phyloP scores from a whole-genome alignment of 2,329 filamentous ascomycete species.

The Scorias spongiosa region DNA sequence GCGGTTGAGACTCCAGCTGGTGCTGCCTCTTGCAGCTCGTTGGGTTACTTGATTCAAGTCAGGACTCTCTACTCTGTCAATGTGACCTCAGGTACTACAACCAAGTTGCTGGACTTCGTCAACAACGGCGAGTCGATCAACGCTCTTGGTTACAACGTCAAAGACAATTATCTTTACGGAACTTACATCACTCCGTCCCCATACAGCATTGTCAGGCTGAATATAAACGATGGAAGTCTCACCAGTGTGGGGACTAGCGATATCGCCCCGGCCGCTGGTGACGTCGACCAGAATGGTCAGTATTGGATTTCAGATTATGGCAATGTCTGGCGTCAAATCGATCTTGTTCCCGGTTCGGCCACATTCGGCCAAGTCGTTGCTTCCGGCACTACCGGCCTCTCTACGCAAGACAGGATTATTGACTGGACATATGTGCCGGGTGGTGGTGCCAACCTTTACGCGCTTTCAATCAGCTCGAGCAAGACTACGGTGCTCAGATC shows the following conservation, averaged over 20 bases:
- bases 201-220: neutral
- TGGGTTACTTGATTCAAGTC: neutral
- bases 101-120: neutral
- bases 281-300: slow-evolving; percentile 1
- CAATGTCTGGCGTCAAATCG: neutral
- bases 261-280: neutral
- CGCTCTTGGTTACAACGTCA: slow-evolving; percentile 2
- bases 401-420: neutral
- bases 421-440: slow-evolving; percentile 2
- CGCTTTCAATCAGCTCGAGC: neutral
- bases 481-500: neutral
- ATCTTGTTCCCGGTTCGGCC: neutral
- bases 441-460: slow-evolving; percentile 1
- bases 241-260: neutral
- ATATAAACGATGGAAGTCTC: neutral
- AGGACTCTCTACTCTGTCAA: neutral
- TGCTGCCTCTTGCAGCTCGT: slow-evolving; percentile 1
- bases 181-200: neutral
- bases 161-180: slow-evolving; percentile 1
- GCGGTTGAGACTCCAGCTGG: slow-evolving; percentile 4
- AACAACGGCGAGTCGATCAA: neutral
- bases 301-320: neutral
- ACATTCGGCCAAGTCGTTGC: neutral
- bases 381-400: neutral
- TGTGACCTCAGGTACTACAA: neutral